Base-by-base conservation (phyloP, 169 alveolate genomes). In the Plasmodium gonderi region DNA sequence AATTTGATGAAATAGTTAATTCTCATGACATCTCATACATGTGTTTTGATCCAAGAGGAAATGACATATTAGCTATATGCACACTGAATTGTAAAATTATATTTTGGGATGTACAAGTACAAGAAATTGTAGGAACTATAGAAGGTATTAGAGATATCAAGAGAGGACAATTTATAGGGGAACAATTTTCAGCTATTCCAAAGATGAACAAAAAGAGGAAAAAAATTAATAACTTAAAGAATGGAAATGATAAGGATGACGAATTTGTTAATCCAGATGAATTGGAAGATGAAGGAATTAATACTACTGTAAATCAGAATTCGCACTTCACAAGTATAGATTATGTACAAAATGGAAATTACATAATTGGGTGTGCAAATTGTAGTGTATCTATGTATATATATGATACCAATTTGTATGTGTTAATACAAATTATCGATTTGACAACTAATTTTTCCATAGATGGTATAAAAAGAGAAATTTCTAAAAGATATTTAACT, bases 41-140 rank as follows among this genome's bases (percentile, higher is more conserved):
- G 44, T 97, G 97, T 33, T 95, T 97, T 80, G 97, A 96, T 67
- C 98, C 98, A 1, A 95, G 98, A 89, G 99, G 98, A 42, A 98
- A 98, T 95, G 98, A 98, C 83, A 91, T 97, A 77, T 91, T 96
- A 60, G 98, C 98, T 0, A 97, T 98, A 1, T 92, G 97, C 38
- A 80, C 96, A 4, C 65, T 97, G 51, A 92, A 96, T 44, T 98
- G 98, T 17, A 95, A 80, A 44, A 95, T 97, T 7, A 38, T 91
- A 4, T 95, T 97, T 83, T 97, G 98, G 98, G 98, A 96, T 72
- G 72, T 97, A 47, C 95, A 82, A 26, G 92, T 94, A 31, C 93
- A 95, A 14, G 97, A 93, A 91, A 96, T 96, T 0, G 80, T 95
- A 29, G 98, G 98, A 9, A 95, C 95, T 29, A 97, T 97, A 40